A percentile compares a stretch with the other conserved stretches of the same genome.
These are phyloP conservation scores for Garcia nutans DNA, from an alignment of 345 rosid species.

Conservation along the genomic window DNA sequence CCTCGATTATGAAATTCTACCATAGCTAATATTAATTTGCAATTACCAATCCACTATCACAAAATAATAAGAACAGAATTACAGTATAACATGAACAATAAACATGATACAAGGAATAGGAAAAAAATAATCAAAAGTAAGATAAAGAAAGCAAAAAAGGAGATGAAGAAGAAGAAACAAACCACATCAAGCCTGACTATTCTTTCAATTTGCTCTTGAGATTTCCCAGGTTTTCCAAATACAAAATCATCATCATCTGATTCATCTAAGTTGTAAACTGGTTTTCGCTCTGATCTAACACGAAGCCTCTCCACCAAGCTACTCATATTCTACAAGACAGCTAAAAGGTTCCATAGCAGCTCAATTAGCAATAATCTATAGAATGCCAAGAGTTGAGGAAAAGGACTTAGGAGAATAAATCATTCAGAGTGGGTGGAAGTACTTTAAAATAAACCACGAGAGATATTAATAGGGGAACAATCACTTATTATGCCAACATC, in stretches of 20 bases:
- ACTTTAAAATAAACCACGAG: neutral
- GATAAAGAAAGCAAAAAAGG: neutral
- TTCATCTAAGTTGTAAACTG: constrained; percentile 83
- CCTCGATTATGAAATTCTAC: neutral
- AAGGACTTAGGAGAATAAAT: neutral
- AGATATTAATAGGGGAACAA: neutral
- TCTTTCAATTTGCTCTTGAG: constrained; percentile 60
- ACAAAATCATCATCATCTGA: constrained; percentile 88
- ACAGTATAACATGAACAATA: neutral
- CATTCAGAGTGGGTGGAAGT: neutral
- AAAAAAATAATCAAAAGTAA: neutral
- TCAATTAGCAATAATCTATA: neutral
- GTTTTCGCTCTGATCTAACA: constrained; percentile 76
- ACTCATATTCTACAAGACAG: constrained; percentile 74
- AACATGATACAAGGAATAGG: neutral
- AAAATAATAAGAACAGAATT: neutral
- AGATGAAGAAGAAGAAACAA: constrained; percentile 23
- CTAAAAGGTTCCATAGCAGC: constrained; percentile 6
- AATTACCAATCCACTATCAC: constrained; percentile 1
- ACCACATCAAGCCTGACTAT: constrained; percentile 85
- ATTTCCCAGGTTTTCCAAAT: constrained; percentile 45
- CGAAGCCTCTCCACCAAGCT: constrained; percentile 98
- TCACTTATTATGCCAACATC: neutral
- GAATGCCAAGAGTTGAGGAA: neutral
- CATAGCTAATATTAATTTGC: neutral